Percentiles rank a stretch among this genome's conserved stretches.
phyloP scores from a whole-genome alignment of 164 flowering plant species.

The Sextonia rubra region DNA sequence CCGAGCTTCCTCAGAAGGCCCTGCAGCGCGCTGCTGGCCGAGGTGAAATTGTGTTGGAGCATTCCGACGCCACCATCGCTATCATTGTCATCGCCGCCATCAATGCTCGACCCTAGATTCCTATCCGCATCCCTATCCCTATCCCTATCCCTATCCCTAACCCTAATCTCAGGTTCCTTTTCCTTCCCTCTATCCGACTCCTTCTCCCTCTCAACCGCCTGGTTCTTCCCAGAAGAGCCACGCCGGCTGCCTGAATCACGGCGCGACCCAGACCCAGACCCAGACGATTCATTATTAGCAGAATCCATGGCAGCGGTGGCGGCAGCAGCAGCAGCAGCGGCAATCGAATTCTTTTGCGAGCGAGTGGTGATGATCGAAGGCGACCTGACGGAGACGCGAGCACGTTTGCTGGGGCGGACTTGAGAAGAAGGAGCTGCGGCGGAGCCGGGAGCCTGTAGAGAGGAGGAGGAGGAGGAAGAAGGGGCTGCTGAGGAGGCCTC shows the following conservation, averaged over 20 bases:
- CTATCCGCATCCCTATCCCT: conserved; percentile 21
- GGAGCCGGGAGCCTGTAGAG: conserved; percentile 8
- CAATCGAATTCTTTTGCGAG: conserved; percentile 30
- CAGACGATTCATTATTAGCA: conserved; percentile 44
- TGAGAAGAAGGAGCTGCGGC: conserved; percentile 22
- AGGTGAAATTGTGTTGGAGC: conserved; percentile 75
- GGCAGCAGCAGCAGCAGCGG: neutral
- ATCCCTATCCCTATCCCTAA: conserved; percentile 48
- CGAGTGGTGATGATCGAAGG: conserved; percentile 44
- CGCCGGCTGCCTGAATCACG: conserved; percentile 33
- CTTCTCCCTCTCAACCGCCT: conserved; percentile 17
- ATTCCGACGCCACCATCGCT: conserved; percentile 72
- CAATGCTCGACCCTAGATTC: conserved; percentile 54
- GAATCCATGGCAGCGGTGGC: conserved; percentile 41
- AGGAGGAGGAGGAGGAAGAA: conserved; percentile 29
- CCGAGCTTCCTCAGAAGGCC: conserved; percentile 87
- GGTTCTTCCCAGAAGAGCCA: conserved; percentile 11
- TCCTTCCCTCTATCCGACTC: conserved; percentile 14
- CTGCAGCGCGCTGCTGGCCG: conserved; percentile 94
- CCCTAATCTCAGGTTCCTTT: conserved; percentile 77
- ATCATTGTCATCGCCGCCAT: conserved; percentile 52
- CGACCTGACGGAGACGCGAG: conserved; percentile 47
- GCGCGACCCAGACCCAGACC: conserved; percentile 9
- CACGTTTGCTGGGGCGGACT: conserved; percentile 64
- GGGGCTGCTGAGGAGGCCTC: conserved; percentile 99